Percentiles rank a stretch among this genome's conserved stretches.
These are phyloP conservation scores for Gomphus sp. DNA, from an alignment of 1,284 basidiomycete genomes.

Conservation along the genomic window DNA sequence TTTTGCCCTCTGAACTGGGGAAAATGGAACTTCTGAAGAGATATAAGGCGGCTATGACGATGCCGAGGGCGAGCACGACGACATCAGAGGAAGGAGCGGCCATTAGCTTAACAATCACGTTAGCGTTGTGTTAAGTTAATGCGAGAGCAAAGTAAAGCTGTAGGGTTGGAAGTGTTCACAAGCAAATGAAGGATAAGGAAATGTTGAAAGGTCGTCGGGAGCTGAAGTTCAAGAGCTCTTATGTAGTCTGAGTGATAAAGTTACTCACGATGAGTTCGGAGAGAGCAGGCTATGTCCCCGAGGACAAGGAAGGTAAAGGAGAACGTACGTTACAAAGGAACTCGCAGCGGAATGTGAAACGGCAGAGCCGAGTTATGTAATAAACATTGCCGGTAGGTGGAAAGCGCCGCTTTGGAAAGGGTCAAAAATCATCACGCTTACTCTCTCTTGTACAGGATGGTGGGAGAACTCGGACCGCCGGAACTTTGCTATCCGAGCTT, in stretches of 20 bases:
- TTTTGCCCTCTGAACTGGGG: conserved; percentile 48
- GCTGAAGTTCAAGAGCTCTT: not conserved
- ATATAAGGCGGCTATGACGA: conserved; percentile 64
- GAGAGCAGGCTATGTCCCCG: too few species aligned
- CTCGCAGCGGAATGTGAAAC: too few species aligned
- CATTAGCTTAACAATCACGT: conserved; percentile 10
- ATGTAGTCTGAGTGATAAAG: not conserved
- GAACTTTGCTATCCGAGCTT: too few species aligned
- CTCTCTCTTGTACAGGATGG: too few species aligned
- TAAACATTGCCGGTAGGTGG: too few species aligned
- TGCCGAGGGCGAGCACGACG: conserved; percentile 57
- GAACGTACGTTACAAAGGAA: too few species aligned
- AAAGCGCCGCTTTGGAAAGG: too few species aligned
- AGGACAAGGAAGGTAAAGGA: too few species aligned
- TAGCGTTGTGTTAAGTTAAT: not conserved
- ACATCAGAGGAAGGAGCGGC: conserved; percentile 49
- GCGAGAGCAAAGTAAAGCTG: not conserved
- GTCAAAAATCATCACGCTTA: too few species aligned
- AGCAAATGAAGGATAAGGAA: not conserved
- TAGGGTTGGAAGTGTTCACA: not conserved
- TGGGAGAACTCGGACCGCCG: too few species aligned
- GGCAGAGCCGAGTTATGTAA: too few species aligned
- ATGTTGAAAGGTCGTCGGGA: not conserved
- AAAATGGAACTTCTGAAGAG: conserved; percentile 75
- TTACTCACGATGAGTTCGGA: not conserved